Base-by-base conservation (phyloP, 441 rosid genomes). In the Brassica hybrid region DNA sequence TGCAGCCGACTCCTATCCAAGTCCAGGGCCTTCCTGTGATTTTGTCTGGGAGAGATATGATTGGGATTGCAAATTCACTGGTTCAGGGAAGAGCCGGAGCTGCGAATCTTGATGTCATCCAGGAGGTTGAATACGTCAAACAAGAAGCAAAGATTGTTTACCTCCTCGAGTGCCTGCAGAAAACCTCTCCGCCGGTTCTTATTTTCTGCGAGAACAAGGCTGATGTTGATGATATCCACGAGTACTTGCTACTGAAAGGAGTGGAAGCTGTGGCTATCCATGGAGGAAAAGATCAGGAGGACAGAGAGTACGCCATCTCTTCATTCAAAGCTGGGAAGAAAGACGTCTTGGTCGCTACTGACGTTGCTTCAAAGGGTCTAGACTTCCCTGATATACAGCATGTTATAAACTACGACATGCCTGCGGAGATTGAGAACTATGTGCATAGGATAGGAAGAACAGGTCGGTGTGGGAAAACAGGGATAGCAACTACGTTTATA, bases 381-480 rank as follows among this genome's bases (percentile, higher is more conserved):
- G 99, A 95, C 84, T 95, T 95, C 72, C 99, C 99, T 18, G 96
- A 93, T 63, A 93, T 95, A 60, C 99, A 93, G 34, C 99, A 95
- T 13, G 96, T 95, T 23, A 84, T 93, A 76, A 95, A 95, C 82
- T 93, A 95, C 69, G 97, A 95, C 80, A 95, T 94, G 98, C 99
- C 99, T n/a, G 94, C 90, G 0, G 96, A 95, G 85, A 95, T 93
- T 63, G 97, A 93, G 74, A 91, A 91, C 80, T 93, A 89, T 69
- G 98, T 93, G 30, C 97, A 93, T 77, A 87, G 99, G 83, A 93
- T 95, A 45, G 98, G 99, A 67, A 77, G 96, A 82, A 95, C 98
- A 2, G 97, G 97, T 32, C 83, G 99, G 71, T 95, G 97, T 70
- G 98, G 98, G n/a, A 91, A 90, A 89, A 95, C 98, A 0, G 99